Percentiles rank a stretch among this genome's conserved stretches.
phyloP scores from a whole-genome alignment of 2,329 filamentous ascomycete species.

The Diaporthe eres region DNA sequence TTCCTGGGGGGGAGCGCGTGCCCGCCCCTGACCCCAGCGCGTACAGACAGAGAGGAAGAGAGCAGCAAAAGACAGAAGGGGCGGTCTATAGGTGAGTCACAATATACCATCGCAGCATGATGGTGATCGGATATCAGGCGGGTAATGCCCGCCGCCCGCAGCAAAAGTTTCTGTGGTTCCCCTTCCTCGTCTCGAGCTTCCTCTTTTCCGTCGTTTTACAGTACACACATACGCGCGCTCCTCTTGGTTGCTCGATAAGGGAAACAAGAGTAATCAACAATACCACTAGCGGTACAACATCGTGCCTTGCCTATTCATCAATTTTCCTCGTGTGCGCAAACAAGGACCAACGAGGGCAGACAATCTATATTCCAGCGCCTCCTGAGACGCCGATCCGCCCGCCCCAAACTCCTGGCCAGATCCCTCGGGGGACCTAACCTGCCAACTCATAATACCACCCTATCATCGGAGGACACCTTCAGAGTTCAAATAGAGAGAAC shows the following conservation, averaged over 20 bases:
- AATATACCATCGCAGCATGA: slow-evolving; percentile 29
- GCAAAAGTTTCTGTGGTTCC: background rate
- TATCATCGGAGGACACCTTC: background rate
- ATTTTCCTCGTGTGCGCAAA: background rate
- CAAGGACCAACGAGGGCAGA: slow-evolving; percentile 1
- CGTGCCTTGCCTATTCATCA: slow-evolving; percentile 20
- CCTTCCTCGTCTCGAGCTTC: slow-evolving; percentile 26
- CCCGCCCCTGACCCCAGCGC: slow-evolving; percentile 35
- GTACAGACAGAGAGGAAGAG: background rate
- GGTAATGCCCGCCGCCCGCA: background rate
- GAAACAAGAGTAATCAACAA: background rate
- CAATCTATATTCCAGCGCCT: background rate
- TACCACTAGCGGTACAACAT: slow-evolving; percentile 5
- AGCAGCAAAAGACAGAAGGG: slow-evolving; percentile 3
- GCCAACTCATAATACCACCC: background rate
- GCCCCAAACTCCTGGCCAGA: background rate
- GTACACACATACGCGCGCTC: background rate
- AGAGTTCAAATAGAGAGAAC: background rate
- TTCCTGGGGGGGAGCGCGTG: background rate
- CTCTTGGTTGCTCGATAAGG: background rate
- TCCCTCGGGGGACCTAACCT: background rate
- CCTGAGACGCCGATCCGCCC: slow-evolving; percentile 6
- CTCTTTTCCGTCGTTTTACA: background rate
- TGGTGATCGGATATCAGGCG: slow-evolving; percentile 25
- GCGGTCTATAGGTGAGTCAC: slow-evolving; percentile 29